Evolutionary conservation across 2,329 filamentous ascomycete genomes (phyloP).

Genomic region (Fusarium proliferatum): DNA sequence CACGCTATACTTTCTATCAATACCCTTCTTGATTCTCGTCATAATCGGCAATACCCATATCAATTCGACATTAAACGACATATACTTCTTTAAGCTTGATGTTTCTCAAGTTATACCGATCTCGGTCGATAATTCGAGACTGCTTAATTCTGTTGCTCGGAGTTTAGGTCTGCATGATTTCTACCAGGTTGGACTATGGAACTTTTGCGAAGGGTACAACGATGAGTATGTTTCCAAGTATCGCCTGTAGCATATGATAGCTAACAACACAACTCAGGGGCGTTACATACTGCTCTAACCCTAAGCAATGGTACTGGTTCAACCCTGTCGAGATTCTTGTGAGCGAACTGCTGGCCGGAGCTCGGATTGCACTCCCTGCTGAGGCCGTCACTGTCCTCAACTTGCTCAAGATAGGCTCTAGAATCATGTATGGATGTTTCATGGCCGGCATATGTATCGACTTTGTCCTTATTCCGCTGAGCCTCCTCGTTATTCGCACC

Average conservation of each 20-base stretch:
- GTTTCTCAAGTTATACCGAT: conserved; percentile 83
- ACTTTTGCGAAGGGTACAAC: conserved; percentile 88
- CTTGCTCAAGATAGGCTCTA: conserved; percentile 78
- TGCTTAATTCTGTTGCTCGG: conserved; percentile 89
- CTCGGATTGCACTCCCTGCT: conserved; percentile 82
- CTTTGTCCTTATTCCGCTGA: conserved; percentile 76
- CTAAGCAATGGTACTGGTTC: conserved; percentile 84
- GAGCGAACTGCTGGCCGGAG: conserved; percentile 82
- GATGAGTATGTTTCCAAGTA: conserved; percentile 58
- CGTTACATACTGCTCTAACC: conserved; percentile 79
- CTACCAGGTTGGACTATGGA: conserved; percentile 93
- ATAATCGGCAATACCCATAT: conserved; percentile 79
- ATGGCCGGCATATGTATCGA: conserved; percentile 76
- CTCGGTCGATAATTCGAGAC: conserved; percentile 74
- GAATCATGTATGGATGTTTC: conserved; percentile 93
- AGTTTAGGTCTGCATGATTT: conserved; percentile 92
- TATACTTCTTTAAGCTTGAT: conserved; percentile 88
- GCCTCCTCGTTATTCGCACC: conserved; percentile 66
- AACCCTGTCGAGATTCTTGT: conserved; percentile 87
- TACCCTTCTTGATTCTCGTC: conserved; percentile 83
- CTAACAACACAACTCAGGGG: conserved; percentile 65
- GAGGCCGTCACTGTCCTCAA: conserved; percentile 78
- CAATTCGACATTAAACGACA: conserved; percentile 70
- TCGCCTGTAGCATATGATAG: not conserved
- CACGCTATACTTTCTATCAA: conserved; percentile 77